Conservation (phyloP, 306 rosid species). For the Malus asiatica region DNA sequence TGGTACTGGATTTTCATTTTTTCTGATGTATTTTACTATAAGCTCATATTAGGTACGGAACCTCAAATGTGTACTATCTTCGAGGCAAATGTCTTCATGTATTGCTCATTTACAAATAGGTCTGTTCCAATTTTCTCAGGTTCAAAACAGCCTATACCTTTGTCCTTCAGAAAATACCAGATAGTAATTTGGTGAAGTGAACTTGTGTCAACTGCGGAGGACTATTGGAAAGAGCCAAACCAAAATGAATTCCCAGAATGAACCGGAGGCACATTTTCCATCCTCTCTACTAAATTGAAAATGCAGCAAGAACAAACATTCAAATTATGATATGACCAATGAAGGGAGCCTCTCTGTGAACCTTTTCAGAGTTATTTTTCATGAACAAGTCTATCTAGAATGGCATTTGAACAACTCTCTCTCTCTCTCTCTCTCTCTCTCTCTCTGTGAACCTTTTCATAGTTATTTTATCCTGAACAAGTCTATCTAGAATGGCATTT, state of each 20-base stretch:
- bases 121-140: not conserved
- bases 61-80: not conserved
- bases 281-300: not conserved
- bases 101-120: not conserved
- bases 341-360: too few relatives aligned
- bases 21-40: not conserved
- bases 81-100: not conserved
- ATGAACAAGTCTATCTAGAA: not conserved
- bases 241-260: not conserved
- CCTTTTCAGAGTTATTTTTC: not conserved
- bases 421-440: not conserved
- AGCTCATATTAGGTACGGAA: not conserved
- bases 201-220: not conserved
- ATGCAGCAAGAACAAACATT: not conserved
- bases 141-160: not conserved
- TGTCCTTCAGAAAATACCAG: not conserved
- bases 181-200: not conserved
- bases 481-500: not conserved
- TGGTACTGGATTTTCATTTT: not conserved
- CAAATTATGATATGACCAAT: not conserved
- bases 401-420: not conserved
- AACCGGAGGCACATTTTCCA: not conserved
- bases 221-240: not conserved
- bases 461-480: too few relatives aligned
- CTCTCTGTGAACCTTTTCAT: too few relatives aligned